Evolutionary conservation across 176 grass and related monocot species (phyloP).

Genomic region (Oryza meyeriana): DNA sequence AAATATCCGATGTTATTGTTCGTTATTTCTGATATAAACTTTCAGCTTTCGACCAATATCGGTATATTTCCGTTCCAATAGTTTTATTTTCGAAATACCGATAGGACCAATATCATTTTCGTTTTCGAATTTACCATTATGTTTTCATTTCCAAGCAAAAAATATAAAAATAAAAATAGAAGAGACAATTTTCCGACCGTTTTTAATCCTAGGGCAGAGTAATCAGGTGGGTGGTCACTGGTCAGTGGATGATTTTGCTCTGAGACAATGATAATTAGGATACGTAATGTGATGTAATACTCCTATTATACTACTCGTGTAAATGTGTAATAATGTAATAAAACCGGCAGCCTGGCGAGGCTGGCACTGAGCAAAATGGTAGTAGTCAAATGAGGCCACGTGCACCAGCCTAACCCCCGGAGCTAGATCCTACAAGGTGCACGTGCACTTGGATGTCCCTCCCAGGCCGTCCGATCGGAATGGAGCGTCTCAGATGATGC

Average conservation of each 20-base stretch:
- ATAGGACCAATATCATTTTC: too few species aligned
- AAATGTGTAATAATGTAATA: neutral
- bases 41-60: too few species aligned
- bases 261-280: neutral
- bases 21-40: too few species aligned
- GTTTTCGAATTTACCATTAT: too few species aligned
- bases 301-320: neutral
- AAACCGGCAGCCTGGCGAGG: constrained; percentile 25
- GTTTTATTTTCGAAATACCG: too few species aligned
- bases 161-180: too few species aligned
- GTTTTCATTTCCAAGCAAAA: too few species aligned
- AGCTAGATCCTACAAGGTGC: constrained; percentile 28
- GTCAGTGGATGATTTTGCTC: constrained; percentile 19
- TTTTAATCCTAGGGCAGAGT: neutral
- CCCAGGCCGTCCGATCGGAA: constrained; percentile 3
- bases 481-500: neutral
- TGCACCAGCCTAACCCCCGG: neutral
- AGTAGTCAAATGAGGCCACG: constrained; percentile 47
- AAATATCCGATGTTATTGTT: too few species aligned
- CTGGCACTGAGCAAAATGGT: neutral
- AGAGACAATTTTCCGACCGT: too few species aligned
- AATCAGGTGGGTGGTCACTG: constrained; percentile 1
- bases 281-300: neutral
- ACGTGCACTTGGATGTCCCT: constrained; percentile 14
- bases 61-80: too few species aligned